Base-by-base conservation (phyloP, 495 filamentous ascomycete genomes). In the Daldinia grandis region DNA sequence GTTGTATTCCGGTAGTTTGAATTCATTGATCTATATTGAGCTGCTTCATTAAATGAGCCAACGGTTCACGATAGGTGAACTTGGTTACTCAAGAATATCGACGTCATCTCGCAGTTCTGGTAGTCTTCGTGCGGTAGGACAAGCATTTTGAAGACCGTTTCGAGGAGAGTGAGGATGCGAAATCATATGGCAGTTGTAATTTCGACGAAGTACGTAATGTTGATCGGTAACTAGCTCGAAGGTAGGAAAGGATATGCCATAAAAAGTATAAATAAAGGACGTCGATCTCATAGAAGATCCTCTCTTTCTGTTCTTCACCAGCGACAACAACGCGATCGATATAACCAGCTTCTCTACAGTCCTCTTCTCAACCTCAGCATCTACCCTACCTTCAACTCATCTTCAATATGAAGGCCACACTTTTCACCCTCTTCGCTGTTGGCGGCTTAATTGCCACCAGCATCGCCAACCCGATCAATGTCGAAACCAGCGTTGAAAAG, bases 321-420 rank as follows among this genome's bases (percentile, higher is more conserved):
- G 60, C 63, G 35, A 15, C 51, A 68, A 35, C 58, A 42, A 44
- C 40, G 50, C 50, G 51, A 44, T 62, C 60, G 47, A 44, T 51
- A 72, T 42, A 38, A 58, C n/a, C 61, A 49, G 40, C 19, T 54
- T 37, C 31, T 62, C 30, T 55, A 14, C 17, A 35, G 8, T n/a
- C 4, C 19, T 14, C 17, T 24, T 28, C 38, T 64, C 31, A 68
- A n/a, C 56, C 54, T 8, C 14, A 38, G 15, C 28, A 47, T 9
- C 21, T 38, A n/a, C n/a, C n/a, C n/a, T 5, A 30, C 19, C 55
- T 57, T 21, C 10, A 40, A 28, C 17, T 9, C 10, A 64, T 55
- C 42, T 56, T 66, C 75, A 80, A 76, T 64, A 81, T 81, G 79
- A 80, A 81, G 78, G 61, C 76, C 72, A 24, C 74, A 53, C 62